Percentiles rank a stretch among this genome's conserved stretches.
phyloP scores from a whole-genome alignment of 352 stramenopile species.

The Saprolegnia parasitica region DNA sequence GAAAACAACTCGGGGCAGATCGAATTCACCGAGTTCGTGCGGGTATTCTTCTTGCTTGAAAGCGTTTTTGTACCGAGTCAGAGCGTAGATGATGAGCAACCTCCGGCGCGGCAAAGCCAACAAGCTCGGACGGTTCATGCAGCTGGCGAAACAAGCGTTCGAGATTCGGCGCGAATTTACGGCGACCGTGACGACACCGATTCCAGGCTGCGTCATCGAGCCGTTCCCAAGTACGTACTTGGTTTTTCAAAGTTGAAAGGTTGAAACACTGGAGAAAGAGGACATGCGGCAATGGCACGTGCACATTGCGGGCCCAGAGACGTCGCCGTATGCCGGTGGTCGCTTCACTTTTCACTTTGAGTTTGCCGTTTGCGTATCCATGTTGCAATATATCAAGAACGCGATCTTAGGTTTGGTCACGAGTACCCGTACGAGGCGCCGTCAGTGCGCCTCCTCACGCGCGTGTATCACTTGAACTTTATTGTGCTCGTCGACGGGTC shows the following conservation, averaged over 20 bases:
- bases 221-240: slow-evolving; percentile 34
- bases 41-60: slow-evolving; percentile 32
- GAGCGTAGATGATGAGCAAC: slow-evolving; percentile 52
- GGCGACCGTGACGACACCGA: slow-evolving; percentile 38
- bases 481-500: slow-evolving; percentile 54
- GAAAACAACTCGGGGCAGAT: slow-evolving; percentile 64
- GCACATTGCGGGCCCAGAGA: slow-evolving; percentile 43
- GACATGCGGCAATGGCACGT: slow-evolving; percentile 41
- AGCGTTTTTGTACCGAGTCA: neutral
- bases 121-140: slow-evolving; percentile 56
- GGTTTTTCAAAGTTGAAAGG: neutral
- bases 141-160: slow-evolving; percentile 58
- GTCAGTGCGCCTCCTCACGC: slow-evolving; percentile 40
- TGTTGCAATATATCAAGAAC: neutral
- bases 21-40: slow-evolving; percentile 64
- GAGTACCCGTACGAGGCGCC: slow-evolving; percentile 61
- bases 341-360: slow-evolving; percentile 43
- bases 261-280: slow-evolving; percentile 8
- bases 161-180: slow-evolving; percentile 45
- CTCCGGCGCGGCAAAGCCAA: slow-evolving; percentile 52
- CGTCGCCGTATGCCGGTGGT: slow-evolving; percentile 46
- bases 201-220: slow-evolving; percentile 38
- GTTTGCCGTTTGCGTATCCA: slow-evolving; percentile 28
- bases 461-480: slow-evolving; percentile 73
- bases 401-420: slow-evolving; percentile 36